A percentile compares a stretch with the other conserved stretches of the same genome.
Conservation (phyloP, 495 filamentous ascomycete genomes). For the Hyaloscypha finlandica region DNA sequence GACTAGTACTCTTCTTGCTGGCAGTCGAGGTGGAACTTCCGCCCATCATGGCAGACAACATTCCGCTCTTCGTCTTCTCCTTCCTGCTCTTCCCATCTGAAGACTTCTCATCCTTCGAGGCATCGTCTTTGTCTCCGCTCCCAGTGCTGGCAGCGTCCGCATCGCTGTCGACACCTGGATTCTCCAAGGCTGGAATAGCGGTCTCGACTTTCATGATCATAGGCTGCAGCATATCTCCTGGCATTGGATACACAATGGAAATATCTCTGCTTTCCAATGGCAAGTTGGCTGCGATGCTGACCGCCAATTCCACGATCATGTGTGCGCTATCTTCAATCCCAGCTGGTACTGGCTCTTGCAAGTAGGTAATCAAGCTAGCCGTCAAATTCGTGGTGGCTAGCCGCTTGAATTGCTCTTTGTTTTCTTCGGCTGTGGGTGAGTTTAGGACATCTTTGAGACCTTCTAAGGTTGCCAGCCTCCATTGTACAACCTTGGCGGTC, state of each 20-base stretch:
- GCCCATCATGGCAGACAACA: slow-evolving; percentile 39
- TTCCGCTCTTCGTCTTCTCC: slow-evolving; percentile 37
- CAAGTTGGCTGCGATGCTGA: slow-evolving; percentile 82
- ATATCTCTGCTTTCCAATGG: slow-evolving; percentile 92
- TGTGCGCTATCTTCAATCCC: slow-evolving; percentile 73
- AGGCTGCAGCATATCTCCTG: slow-evolving; percentile 64
- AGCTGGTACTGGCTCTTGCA: slow-evolving; percentile 64
- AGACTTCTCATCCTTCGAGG: slow-evolving; percentile 36
- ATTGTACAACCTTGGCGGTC: slow-evolving; percentile 83
- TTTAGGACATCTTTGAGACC: slow-evolving; percentile 75
- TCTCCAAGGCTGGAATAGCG: slow-evolving; percentile 67
- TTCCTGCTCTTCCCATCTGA: slow-evolving; percentile 36
- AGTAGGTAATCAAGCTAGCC: slow-evolving; percentile 64
- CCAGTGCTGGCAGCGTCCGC: slow-evolving; percentile 46
- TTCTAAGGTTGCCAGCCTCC: slow-evolving; percentile 92
- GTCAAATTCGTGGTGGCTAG: slow-evolving; percentile 71
- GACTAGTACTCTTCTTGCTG: slow-evolving; percentile 29
- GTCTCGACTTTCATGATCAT: slow-evolving; percentile 84
- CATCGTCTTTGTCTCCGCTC: slow-evolving; percentile 42
- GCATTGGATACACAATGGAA: slow-evolving; percentile 78
- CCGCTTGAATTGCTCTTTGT: slow-evolving; percentile 66
- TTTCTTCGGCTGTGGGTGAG: slow-evolving; percentile 61
- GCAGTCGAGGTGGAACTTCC: slow-evolving; percentile 10
- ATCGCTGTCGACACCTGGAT: slow-evolving; percentile 48
- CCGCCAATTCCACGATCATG: slow-evolving; percentile 87